phyloP scores from a whole-genome alignment of 108 stramenopile species.

The Skeletonema costatum region DNA sequence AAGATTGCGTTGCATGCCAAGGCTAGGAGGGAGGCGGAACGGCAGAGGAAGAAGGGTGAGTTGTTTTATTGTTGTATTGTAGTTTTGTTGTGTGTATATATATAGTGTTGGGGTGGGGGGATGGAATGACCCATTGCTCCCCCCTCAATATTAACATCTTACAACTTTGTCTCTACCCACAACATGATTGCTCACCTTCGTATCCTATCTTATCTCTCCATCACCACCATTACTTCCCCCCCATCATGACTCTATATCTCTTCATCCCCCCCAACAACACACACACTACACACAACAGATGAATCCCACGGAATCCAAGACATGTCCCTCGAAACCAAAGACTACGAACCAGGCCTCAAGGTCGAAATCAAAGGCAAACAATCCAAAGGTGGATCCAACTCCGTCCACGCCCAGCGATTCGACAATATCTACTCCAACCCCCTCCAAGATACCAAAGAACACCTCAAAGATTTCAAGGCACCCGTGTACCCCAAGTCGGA shows the following conservation, averaged over 20 bases:
- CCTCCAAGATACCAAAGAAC: background rate
- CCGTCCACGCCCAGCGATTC: conserved; percentile 36
- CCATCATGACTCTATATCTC: background rate
- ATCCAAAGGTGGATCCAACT: conserved; percentile 9
- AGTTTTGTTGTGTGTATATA: background rate
- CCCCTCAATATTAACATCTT: too few species aligned
- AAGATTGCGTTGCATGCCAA: conserved; percentile 41
- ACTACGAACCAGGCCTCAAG: conserved; percentile 21
- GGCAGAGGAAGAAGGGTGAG: conserved; percentile 24
- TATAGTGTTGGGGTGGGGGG: background rate
- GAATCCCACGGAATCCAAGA: conserved; percentile 19
- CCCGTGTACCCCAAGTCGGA: conserved; percentile 57
- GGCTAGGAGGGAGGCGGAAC: conserved; percentile 40
- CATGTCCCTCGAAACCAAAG: conserved; percentile 27
- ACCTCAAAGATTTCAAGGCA: conserved; percentile 32
- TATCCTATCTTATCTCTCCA: too few species aligned
- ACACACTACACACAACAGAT: background rate
- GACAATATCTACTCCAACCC: conserved; percentile 43
- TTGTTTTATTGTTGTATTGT: background rate
- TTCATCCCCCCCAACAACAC: background rate
- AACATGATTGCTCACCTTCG: too few species aligned
- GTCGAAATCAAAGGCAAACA: conserved; percentile 18
- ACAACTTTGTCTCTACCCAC: too few species aligned
- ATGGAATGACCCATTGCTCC: too few species aligned
- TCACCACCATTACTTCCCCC: too few species aligned